These are phyloP conservation scores for Pholiota conissans DNA, from an alignment of 768 basidiomycete genomes.

Conservation along the genomic window DNA sequence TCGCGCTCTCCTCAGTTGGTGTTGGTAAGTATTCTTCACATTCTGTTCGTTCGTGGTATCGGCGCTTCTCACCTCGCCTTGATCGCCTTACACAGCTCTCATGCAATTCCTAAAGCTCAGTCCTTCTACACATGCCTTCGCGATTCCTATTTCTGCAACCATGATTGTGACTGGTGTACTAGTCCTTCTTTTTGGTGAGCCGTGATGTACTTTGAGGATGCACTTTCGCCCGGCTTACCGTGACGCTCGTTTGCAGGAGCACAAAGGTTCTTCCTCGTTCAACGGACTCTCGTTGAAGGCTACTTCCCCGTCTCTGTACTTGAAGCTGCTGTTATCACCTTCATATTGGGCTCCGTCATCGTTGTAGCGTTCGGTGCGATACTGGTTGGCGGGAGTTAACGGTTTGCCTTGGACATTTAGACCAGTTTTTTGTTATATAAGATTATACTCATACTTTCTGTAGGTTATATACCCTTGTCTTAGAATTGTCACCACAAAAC, in stretches of 20 bases:
- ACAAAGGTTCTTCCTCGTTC: conserved; percentile 12
- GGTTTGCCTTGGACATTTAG: too few species aligned
- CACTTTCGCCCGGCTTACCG: background rate
- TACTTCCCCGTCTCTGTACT: conserved; percentile 11
- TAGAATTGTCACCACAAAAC: too few species aligned
- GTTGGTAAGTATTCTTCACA: conserved; percentile 41
- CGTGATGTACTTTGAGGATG: background rate
- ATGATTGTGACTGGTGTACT: conserved; percentile 3
- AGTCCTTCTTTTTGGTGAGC: conserved; percentile 10
- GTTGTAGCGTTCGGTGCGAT: conserved; percentile 7
- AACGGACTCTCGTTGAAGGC: conserved; percentile 9
- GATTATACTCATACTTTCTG: too few species aligned
- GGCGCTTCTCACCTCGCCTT: background rate
- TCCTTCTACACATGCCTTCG: conserved; percentile 3
- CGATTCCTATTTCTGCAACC: conserved; percentile 10
- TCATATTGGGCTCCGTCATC: conserved; percentile 9
- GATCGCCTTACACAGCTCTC: conserved; percentile 5
- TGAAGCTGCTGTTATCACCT: conserved; percentile 6
- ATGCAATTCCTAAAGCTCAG: conserved; percentile 16
- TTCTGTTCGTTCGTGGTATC: background rate
- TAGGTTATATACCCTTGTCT: too few species aligned
- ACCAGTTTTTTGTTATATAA: too few species aligned
- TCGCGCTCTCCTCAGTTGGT: conserved; percentile 50
- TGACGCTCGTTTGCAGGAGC: background rate
- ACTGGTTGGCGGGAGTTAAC: background rate